These are phyloP conservation scores for Actinidia chinensis DNA, from an alignment of 179 eudicot species.

Conservation along the genomic window DNA sequence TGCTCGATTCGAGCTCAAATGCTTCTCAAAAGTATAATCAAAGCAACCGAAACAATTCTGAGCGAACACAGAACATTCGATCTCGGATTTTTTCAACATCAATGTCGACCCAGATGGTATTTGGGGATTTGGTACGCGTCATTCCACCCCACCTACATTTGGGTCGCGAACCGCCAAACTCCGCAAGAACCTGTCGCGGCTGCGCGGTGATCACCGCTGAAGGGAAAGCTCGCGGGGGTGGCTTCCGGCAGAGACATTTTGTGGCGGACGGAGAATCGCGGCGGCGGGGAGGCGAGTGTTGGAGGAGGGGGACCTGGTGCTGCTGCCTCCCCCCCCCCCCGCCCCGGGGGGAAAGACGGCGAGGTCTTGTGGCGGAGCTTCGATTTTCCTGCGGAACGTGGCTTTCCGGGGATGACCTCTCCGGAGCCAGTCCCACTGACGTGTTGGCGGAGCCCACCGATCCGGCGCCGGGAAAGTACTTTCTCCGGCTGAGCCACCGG, in stretches of 20 bases:
- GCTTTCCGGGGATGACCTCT: slow-evolving; percentile 83
- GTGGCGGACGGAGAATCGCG: slow-evolving; percentile 42
- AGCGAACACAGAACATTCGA: slow-evolving; percentile 53
- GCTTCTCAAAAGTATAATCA: slow-evolving; percentile 12
- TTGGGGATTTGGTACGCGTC: slow-evolving; percentile 68
- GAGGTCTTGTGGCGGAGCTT: slow-evolving; percentile 70
- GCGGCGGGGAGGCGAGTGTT: slow-evolving; percentile 32
- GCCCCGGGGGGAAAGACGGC: slow-evolving; percentile 18
- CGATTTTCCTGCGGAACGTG: slow-evolving; percentile 76
- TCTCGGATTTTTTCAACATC: slow-evolving; percentile 55
- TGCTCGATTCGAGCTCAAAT: slow-evolving; percentile 4
- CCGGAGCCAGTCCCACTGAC: slow-evolving; percentile 32
- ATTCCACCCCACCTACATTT: slow-evolving; percentile 58
- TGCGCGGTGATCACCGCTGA: slow-evolving; percentile 32
- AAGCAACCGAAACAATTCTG: slow-evolving; percentile 38
- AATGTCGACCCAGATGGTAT: slow-evolving; percentile 37
- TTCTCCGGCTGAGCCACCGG: slow-evolving; percentile 55
- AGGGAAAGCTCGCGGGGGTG: slow-evolving; percentile 37
- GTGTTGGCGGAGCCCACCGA: slow-evolving; percentile 55
- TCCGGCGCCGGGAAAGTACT: slow-evolving; percentile 63
- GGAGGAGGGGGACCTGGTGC: slow-evolving; percentile 56
- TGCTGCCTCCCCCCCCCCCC: too few relatives aligned
- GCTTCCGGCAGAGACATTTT: slow-evolving; percentile 28
- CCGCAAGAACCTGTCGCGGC: slow-evolving; percentile 43
- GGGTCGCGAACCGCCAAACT: slow-evolving; percentile 70